Base-by-base conservation (phyloP, 192 early-diverging fungal genomes). In the Endogone sp. region DNA sequence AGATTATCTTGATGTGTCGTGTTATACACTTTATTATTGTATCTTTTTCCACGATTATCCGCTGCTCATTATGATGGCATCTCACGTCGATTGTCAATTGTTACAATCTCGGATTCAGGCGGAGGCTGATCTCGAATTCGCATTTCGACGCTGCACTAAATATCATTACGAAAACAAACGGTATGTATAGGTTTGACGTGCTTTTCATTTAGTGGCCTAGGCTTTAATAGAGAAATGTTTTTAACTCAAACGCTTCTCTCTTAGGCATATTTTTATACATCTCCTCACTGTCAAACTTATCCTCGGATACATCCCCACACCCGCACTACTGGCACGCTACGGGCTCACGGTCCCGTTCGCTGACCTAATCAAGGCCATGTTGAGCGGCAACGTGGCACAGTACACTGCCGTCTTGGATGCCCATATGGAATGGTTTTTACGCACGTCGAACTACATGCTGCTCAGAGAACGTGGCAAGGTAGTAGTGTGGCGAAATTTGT, bases 241-340 rank as follows among this genome's bases (percentile, higher is more conserved):
- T n/a, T n/a, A n/a, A n/a, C n/a, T n/a, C n/a, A n/a, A n/a, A n/a
- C n/a, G n/a, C n/a, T n/a, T n/a, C n/a, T n/a, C n/a, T n/a, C n/a
- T n/a, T 56, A 77, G 77, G 59, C 31, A 79, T 10, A 74, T 71
- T 10, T 28, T 85, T 8, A 74, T 75, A 6, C 81, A 81, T 49
- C 62, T 85, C 2, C 77, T 80, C 23, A 70, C 83, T 0, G 73
- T 74, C 20, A 64, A 79, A 28, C 71, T 85, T n/a, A 63, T 79
- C 16, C 29, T 85, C 16, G 83, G 83, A 1, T 37, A 60, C 2
- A 62, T 80, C 10, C 81, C 83, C 3, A 63, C 73, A 4, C 6
- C 49, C 0, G 63, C 71, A 3, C 63, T 85, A n/a, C 60, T 85
- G 22, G 62, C 54, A 0, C 60, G 54, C 20, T 85, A 82, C 28